Evolutionary conservation across 2,329 filamentous ascomycete genomes (phyloP), one percentile per base, ranked within the genome.

Genomic region (Monilinia fructigena): DNA sequence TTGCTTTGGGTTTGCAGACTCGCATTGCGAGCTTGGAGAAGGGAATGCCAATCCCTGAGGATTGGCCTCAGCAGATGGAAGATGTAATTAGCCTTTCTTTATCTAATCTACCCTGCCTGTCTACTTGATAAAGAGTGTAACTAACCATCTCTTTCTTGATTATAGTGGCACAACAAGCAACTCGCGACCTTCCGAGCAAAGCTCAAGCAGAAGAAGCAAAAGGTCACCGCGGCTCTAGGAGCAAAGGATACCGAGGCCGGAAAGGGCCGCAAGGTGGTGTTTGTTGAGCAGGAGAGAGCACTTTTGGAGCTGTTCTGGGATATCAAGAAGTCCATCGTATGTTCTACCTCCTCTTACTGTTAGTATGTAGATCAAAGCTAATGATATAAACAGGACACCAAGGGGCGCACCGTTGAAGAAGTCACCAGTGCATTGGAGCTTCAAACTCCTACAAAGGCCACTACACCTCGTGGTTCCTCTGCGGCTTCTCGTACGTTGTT

Each of bases 281-380:
- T 50, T 23, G 8, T 38, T 2, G 14, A 60, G 0, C 45, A 60
- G n/a, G 58, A 60, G 38, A 11, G 8, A 26, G 20, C 4, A 8
- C 58, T 60, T 18, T 60, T 60, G 45, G 26, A 18, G 12, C 28
- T 60, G 6, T 60, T 60, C n/a, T 60, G 58, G 58, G n/a, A 60
- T 38, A 20, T 60, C 58, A 60, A 60, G 28, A 60, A 16, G 5
- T 50, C 58, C 3, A 8, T 50, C n/a, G 58, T 60, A 50, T 26
- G 31, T 35, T 12, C 1, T 12, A 11, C 20, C 8, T 7, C 16
- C n/a, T 47, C 40, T 26, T 12, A n/a, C 26, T n/a, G 23, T 20
- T 3, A 18, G 23, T 38, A 7, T 8, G 14, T 3, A 12, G n/a
- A 7, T 60, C 28, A 16, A 20, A 50, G 4, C 45, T 50, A 38